Evolutionary conservation across 2,329 filamentous ascomycete genomes (phyloP).

Genomic region (Bisporella sp.): DNA sequence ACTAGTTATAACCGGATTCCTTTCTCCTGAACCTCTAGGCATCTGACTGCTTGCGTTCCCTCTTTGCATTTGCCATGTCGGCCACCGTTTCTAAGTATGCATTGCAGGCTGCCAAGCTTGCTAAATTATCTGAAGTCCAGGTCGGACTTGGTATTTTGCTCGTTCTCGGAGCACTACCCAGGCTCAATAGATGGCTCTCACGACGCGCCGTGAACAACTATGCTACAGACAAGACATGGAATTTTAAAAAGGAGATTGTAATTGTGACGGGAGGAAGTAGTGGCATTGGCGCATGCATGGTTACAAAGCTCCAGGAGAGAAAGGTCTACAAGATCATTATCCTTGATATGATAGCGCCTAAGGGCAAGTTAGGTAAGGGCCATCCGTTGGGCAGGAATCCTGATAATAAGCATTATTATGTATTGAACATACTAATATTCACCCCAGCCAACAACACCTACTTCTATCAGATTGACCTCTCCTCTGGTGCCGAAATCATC

Average conservation of each 20-base stretch:
- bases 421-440: not conserved
- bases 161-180: constrained; percentile 1
- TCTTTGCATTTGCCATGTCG: no score
- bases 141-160: not conserved
- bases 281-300: constrained; percentile 61
- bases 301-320: constrained; percentile 51
- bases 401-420: not conserved
- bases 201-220: constrained; percentile 32
- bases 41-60: no score
- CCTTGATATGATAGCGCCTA: constrained; percentile 55
- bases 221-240: constrained; percentile 29
- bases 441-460: constrained; percentile 24
- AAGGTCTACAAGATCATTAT: constrained; percentile 63
- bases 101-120: no score
- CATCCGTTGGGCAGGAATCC: not conserved
- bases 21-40: no score
- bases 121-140: no score
- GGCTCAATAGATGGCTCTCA: constrained; percentile 23
- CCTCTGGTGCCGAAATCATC: constrained; percentile 28
- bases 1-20: no score
- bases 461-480: constrained; percentile 33
- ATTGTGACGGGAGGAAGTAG: constrained; percentile 66
- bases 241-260: constrained; percentile 61
- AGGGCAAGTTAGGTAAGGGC: not conserved
- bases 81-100: no score